phyloP scores from a whole-genome alignment of 768 basidiomycete species.

The Trametopsis cervina region DNA sequence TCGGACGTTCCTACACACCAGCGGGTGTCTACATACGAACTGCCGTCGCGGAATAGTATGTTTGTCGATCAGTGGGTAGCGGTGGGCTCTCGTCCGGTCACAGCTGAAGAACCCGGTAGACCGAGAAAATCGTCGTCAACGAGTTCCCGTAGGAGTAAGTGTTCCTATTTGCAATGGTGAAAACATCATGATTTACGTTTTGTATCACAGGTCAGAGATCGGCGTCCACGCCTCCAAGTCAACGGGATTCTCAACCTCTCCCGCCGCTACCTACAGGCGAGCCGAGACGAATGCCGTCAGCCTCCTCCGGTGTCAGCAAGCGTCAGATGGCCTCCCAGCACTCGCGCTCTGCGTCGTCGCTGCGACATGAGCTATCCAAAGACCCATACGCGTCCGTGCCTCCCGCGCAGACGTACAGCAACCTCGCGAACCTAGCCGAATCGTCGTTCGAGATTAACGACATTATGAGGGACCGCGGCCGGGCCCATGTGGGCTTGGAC shows the following conservation, averaged over 20 bases:
- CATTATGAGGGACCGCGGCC: background rate
- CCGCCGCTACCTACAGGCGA: too few relatives aligned
- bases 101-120: background rate
- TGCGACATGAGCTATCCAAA: background rate
- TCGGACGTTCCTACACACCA: slow-evolving; percentile 9
- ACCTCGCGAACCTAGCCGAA: slow-evolving; percentile 4
- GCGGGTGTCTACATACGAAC: background rate
- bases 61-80: slow-evolving; percentile 12
- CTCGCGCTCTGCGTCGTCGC: slow-evolving; percentile 1
- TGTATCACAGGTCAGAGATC: background rate
- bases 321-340: slow-evolving; percentile 3
- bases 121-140: background rate
- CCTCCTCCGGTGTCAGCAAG: background rate
- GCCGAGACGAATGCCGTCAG: background rate
- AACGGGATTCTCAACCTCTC: too few relatives aligned
- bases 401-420: background rate
- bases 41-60: slow-evolving; percentile 5
- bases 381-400: background rate
- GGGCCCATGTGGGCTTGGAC: background rate
- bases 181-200: background rate
- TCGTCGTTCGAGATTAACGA: background rate
- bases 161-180: too few relatives aligned
- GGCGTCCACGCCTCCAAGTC: background rate
- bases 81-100: background rate
- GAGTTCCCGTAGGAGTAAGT: background rate